phyloP scores from a whole-genome alignment of 352 stramenopile species.

The Blastocystis sp. region DNA sequence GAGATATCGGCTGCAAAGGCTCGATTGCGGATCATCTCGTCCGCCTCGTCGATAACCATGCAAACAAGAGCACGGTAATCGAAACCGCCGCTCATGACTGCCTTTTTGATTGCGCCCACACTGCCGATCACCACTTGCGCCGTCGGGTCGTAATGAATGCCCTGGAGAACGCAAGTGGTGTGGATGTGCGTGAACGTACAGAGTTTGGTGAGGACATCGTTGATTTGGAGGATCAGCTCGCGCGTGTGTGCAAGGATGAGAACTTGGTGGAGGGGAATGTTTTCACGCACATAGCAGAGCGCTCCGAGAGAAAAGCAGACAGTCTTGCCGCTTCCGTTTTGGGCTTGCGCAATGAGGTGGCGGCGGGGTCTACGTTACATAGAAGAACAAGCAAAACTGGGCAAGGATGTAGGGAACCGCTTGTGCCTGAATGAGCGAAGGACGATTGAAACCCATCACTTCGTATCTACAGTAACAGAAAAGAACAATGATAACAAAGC shows the following conservation, averaged over 20 bases:
- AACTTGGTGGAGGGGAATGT: background rate
- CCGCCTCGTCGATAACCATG: slow-evolving; percentile 53
- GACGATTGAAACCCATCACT: slow-evolving; percentile 47
- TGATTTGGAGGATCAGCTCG: slow-evolving; percentile 45
- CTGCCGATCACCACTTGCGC: slow-evolving; percentile 35
- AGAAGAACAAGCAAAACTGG: background rate
- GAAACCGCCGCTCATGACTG: background rate
- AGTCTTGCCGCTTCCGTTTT: slow-evolving; percentile 55
- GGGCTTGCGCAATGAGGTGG: slow-evolving; percentile 45
- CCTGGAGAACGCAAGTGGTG: slow-evolving; percentile 9
- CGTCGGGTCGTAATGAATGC: background rate
- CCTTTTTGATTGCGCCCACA: background rate
- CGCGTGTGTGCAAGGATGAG: slow-evolving; percentile 3
- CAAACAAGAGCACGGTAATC: background rate
- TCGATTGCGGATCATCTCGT: slow-evolving; percentile 14
- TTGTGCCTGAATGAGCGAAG: slow-evolving; percentile 53
- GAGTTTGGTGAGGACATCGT: slow-evolving; percentile 17
- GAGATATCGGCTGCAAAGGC: slow-evolving; percentile 1
- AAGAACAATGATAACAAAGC: background rate
- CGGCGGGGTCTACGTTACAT: slow-evolving; percentile 34
- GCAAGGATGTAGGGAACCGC: slow-evolving; percentile 49
- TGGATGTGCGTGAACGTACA: slow-evolving; percentile 10
- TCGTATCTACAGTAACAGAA: background rate
- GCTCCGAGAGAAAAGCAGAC: slow-evolving; percentile 44
- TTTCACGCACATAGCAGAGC: slow-evolving; percentile 21